These are phyloP conservation scores for Neurospora sublineolata DNA, from an alignment of 495 filamentous ascomycete species.

Conservation along the genomic window DNA sequence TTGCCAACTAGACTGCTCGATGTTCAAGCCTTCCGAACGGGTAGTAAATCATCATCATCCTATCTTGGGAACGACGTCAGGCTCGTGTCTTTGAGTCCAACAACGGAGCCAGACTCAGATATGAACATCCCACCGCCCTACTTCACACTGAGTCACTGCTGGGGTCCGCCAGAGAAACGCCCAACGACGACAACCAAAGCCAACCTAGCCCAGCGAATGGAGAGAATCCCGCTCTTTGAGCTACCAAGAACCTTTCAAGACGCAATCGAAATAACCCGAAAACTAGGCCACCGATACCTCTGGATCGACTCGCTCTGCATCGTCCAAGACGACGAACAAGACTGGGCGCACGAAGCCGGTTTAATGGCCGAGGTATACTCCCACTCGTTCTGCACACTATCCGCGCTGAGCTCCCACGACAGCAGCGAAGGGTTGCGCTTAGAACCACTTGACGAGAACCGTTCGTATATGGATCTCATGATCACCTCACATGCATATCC, in stretches of 20 bases:
- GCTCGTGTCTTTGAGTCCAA: background rate
- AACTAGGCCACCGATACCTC: background rate
- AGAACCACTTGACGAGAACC: background rate
- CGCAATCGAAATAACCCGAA: background rate
- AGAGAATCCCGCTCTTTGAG: background rate
- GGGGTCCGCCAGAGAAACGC: background rate
- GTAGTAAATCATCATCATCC: background rate
- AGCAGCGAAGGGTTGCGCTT: accelerated
- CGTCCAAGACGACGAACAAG: background rate
- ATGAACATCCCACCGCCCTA: background rate
- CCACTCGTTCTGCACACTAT: background rate
- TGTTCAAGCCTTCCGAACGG: background rate
- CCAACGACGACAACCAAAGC: background rate
- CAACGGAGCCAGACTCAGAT: background rate
- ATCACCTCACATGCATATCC: background rate
- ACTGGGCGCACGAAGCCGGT: background rate
- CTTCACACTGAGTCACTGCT: background rate
- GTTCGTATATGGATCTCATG: background rate
- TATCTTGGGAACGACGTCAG: background rate
- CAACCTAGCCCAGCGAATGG: background rate
- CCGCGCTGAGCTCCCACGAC: background rate
- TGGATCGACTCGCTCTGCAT: background rate
- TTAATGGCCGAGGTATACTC: background rate
- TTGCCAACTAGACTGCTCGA: background rate
- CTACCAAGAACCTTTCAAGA: background rate